phyloP scores from a whole-genome alignment of 495 filamentous ascomycete species.

The Neurospora hispaniola region DNA sequence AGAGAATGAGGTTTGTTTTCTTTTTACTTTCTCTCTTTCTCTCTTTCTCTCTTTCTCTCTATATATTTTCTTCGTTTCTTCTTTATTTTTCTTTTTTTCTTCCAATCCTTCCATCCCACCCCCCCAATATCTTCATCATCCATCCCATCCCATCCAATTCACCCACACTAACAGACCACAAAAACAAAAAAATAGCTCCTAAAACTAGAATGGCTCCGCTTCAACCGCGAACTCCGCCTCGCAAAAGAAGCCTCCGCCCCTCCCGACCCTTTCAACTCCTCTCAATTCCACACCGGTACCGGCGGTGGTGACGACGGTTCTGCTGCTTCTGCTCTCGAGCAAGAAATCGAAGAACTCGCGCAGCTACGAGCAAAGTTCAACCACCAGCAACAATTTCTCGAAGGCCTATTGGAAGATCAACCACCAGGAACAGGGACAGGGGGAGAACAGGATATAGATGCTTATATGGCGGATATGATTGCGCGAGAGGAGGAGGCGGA shows the following conservation, averaged over 20 bases:
- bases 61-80: background rate
- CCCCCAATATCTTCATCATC: background rate
- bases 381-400: slow-evolving; percentile 24
- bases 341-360: slow-evolving; percentile 36
- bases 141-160: background rate
- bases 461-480: slow-evolving; percentile 35
- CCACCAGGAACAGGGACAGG: slow-evolving; percentile 8
- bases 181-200: slow-evolving; percentile 31
- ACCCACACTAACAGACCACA: slow-evolving; percentile 7
- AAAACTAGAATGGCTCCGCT: slow-evolving; percentile 34
- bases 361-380: slow-evolving; percentile 31
- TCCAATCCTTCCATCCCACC: background rate
- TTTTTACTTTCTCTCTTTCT: too few relatives aligned
- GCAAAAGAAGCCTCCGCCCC: slow-evolving; percentile 30
- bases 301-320: too few relatives aligned
- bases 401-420: slow-evolving; percentile 27
- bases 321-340: background rate
- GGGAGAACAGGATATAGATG: slow-evolving; percentile 24
- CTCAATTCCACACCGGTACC: slow-evolving; percentile 4
- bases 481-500: slow-evolving; percentile 46
- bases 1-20: slow-evolving; percentile 61
- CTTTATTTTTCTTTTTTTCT: background rate
- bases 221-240: slow-evolving; percentile 28
- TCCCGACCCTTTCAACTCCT: background rate
- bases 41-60: too few relatives aligned